Evolutionary conservation across 305 asterid species (phyloP), one percentile per base, ranked within the genome.

Genomic region (Fraxinus dipetala): DNA sequence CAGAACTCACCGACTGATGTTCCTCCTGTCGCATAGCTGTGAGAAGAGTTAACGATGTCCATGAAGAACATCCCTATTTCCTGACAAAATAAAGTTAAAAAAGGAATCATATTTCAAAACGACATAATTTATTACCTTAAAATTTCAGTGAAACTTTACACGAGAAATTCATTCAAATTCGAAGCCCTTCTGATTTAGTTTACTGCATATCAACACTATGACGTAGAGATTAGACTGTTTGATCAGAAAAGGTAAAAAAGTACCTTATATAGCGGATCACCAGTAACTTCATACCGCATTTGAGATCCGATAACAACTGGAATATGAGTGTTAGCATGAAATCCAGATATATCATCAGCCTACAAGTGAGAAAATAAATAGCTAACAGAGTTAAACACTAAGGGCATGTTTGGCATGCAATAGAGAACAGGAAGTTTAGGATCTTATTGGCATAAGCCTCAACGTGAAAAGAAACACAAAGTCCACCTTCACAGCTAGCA

Each of bases 1-100:
- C 99, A 94, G 87, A 86, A 87, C 78, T 95, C 98, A 40, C 72
- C 4, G 0, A 79, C 86, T 48, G 99, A 93, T 77, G 99, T 94
- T 78, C 99, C 99, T 90, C 99, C 99, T 0, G 99, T 95, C 74
- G 99, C 99, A 43, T 94, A 95, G 84, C 87, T 80, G 48, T 95
- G 98, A 59, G 98, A 94, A 67, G 97, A 86, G 91, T 95, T 95
- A 48, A 95, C 87, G 5, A 85, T 88, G 43, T 93, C 94, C 99
- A 95, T 87, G 90, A 95, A 95, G 80, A 79, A 91, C 22, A 89
- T 88, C 65, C 94, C 97, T 5, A 93, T 92, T 84, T 94, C 98
- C 98, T 95, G 88, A 24, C 16, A 85, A 65, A 65, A 22, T 74
- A 67, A 79, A 72, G 67, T 75, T 28, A n/a, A n/a, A 28, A 78